Evolutionary conservation across 2,329 filamentous ascomycete species (phyloP), one percentile per base, ranked within the genome.

Genomic region (Claviceps sp.): DNA sequence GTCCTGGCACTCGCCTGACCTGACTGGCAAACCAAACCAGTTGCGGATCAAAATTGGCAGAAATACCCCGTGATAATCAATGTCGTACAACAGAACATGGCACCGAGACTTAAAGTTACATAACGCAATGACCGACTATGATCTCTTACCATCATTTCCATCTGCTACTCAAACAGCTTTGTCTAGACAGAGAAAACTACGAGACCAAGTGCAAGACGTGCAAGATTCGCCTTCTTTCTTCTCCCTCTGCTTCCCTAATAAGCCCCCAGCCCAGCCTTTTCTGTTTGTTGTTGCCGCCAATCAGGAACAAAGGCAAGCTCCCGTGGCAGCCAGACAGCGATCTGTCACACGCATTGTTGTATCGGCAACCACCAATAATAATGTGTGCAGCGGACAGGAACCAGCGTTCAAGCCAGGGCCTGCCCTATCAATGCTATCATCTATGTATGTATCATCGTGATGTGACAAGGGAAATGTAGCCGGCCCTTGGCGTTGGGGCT

Each of bases 331-430:
- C 45, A 38, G 29, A 17, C 26, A 49, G 45, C 17, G 22, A 20
- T 29, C n/a, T 29, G 23, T 50, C 44, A 50, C 51, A 20, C 44
- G 51, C 51, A 47, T 50, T 47, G 51, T 50, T 47, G 47, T 50
- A 53, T 45, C 39, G 45, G 50, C 50, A 45, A 52, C 45, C 50
- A 52, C 50, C n/a, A n/a, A n/a, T 20, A 20, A 20, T 51, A 36
- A 14, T 26, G 20, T 8, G 13, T 36, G 39, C 51, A 52, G 51
- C 22, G n/a, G 26, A 16, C 36, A 36, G 17, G 29, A 17, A 29
- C 29, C 50, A 45, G 36, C 22, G 38, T 42, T 22, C 45, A 49
- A 40, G 34, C 40, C 29, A 45, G 22, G 34, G 29, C 9, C 43
- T 34, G 16, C 17, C 43, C 43, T 45, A 45, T 45, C 36, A 26